A percentile compares a stretch with the other conserved stretches of the same genome.
Evolutionary conservation across 108 stramenopile genomes (phyloP).

Genomic region (Aurantiochytrium sp.): DNA sequence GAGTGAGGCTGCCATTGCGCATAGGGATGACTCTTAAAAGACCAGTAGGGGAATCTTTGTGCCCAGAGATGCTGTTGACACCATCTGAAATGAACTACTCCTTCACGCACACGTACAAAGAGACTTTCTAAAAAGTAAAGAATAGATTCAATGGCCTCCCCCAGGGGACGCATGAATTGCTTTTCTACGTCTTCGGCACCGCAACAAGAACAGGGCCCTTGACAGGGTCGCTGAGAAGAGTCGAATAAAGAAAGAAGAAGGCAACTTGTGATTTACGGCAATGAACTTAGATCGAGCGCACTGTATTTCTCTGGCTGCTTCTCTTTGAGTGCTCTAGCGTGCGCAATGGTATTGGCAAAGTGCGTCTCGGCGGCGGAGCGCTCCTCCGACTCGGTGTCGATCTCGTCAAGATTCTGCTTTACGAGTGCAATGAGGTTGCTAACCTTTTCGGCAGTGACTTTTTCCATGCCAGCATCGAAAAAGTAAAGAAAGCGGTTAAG

Average conservation of each 20-base stretch:
- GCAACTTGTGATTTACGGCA: background rate
- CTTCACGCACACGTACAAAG: no score
- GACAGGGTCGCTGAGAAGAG: background rate
- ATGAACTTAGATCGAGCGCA: background rate
- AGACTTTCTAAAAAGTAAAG: background rate
- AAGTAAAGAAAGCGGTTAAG: conserved; percentile 87
- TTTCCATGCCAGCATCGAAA: conserved; percentile 76
- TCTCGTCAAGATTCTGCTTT: conserved; percentile 73
- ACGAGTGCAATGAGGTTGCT: conserved; percentile 78
- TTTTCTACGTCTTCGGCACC: background rate
- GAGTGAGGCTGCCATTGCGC: no score
- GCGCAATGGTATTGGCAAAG: conserved; percentile 40
- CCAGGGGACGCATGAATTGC: background rate
- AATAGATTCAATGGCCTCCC: background rate
- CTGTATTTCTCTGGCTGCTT: background rate
- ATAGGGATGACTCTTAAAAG: no score
- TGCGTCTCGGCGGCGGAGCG: conserved; percentile 33
- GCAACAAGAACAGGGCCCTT: background rate
- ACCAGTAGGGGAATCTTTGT: no score
- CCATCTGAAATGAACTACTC: no score
- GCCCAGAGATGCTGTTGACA: no score
- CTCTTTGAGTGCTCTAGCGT: conserved; percentile 17
- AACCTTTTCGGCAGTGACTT: conserved; percentile 68
- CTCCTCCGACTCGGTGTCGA: conserved; percentile 30
- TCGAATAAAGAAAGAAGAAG: background rate